Conservation (phyloP, 2,329 filamentous ascomycete species). For the Trichoderma citrinoviride region DNA sequence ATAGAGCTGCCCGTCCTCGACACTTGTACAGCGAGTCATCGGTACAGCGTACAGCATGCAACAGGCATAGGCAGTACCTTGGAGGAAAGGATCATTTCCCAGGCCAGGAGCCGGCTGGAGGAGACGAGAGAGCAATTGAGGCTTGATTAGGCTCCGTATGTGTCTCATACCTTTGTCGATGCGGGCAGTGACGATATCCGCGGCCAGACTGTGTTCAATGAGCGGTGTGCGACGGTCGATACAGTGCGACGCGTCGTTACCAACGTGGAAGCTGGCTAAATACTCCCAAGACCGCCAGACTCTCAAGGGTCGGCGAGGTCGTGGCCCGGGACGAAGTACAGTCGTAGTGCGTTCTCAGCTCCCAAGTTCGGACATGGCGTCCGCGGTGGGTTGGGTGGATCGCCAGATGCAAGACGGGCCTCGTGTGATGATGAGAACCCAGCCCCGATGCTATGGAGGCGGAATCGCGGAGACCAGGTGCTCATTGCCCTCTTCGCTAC, state of each 20-base stretch:
- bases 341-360: slow-evolving; percentile 2
- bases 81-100: background rate
- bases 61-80: background rate
- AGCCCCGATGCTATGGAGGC: slow-evolving; percentile 34
- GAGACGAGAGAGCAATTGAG: background rate
- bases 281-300: background rate
- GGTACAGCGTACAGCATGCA: background rate
- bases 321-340: background rate
- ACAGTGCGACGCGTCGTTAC: slow-evolving; percentile 29
- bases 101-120: background rate
- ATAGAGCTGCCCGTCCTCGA: background rate
- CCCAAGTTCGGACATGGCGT: slow-evolving; percentile 18
- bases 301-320: background rate
- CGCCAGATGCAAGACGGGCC: slow-evolving; percentile 10
- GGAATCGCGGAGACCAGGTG: slow-evolving; percentile 33
- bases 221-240: slow-evolving; percentile 24
- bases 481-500: slow-evolving; percentile 25
- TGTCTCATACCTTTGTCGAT: background rate
- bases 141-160: no score
- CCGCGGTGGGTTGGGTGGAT: slow-evolving; percentile 19
- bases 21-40: background rate
- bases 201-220: slow-evolving; percentile 21
- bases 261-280: slow-evolving; percentile 1
- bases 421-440: background rate
- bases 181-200: slow-evolving; percentile 28